Conservation (phyloP, 108 stramenopile species). For the Phaeodactylum tricornutum region DNA sequence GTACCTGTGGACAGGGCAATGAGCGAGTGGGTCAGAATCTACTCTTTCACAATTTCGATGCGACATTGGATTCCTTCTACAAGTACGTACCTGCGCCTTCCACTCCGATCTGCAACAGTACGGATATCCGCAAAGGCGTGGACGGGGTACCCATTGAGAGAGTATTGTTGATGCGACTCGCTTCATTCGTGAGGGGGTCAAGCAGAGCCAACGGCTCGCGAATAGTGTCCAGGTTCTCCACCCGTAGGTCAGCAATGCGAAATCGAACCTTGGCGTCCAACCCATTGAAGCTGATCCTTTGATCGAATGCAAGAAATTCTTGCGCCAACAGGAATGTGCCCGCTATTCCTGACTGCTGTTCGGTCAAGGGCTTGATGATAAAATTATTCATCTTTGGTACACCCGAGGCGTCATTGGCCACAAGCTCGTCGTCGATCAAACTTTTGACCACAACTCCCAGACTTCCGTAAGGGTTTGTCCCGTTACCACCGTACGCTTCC, state of each 20-base stretch:
- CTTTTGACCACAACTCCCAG: constrained; percentile 26
- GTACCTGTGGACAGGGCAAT: no score
- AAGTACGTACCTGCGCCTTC: no score
- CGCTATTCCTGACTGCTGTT: constrained; percentile 25
- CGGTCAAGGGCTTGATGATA: constrained; percentile 36
- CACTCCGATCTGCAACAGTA: no score
- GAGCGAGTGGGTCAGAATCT: no score
- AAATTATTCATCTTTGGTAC: constrained; percentile 44
- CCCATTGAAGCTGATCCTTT: constrained; percentile 37
- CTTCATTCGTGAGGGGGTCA: constrained; percentile 26
- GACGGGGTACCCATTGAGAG: constrained; percentile 38
- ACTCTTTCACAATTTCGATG: no score
- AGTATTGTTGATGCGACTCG: constrained; percentile 43
- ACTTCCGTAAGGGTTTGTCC: constrained; percentile 40
- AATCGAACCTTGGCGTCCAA: constrained; percentile 46
- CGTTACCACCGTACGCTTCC: constrained; percentile 24
- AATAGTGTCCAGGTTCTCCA: constrained; percentile 53
- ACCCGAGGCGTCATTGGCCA: constrained; percentile 37
- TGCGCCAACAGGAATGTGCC: constrained; percentile 28
- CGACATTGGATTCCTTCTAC: no score
- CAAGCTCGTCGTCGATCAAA: constrained; percentile 24
- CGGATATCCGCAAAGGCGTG: no score
- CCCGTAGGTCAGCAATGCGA: constrained; percentile 30
- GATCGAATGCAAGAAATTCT: constrained; percentile 14
- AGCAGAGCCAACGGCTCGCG: constrained; percentile 41